Conservation (phyloP, 805 yeast species). For the Yarrowia sp. region DNA sequence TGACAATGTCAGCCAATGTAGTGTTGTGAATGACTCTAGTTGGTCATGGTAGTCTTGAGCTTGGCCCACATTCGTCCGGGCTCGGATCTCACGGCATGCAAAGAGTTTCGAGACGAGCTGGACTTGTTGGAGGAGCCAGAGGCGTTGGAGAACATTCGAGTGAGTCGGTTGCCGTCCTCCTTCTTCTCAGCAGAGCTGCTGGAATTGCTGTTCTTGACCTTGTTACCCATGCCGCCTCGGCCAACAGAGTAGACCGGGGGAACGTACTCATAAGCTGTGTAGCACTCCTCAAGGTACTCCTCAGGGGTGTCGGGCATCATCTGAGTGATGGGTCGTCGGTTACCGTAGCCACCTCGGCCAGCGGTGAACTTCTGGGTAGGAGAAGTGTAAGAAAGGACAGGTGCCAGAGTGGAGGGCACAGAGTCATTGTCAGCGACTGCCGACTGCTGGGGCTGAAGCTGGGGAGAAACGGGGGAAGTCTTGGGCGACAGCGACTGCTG, state of each 20-base stretch:
- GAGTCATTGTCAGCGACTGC: conserved; percentile 38
- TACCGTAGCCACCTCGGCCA: conserved; percentile 54
- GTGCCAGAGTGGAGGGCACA: conserved; percentile 48
- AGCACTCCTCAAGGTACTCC: conserved; percentile 49
- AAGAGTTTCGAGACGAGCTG: conserved; percentile 4
- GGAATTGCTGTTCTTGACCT: conserved; percentile 39
- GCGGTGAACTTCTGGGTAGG: conserved; percentile 49
- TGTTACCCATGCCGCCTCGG: conserved; percentile 52
- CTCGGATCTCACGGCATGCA: conserved; percentile 34
- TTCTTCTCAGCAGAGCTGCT: conserved; percentile 5
- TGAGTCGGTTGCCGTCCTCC: conserved; percentile 10
- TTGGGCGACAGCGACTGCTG: conserved; percentile 36
- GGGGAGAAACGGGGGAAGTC: conserved; percentile 32
- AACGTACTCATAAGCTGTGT: conserved; percentile 47
- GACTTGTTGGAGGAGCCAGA: background rate
- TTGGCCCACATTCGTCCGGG: conserved; percentile 40
- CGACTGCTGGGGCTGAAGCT: conserved; percentile 13
- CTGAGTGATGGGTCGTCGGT: conserved; percentile 47
- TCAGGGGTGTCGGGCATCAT: conserved; percentile 48
- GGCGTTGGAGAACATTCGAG: conserved; percentile 23
- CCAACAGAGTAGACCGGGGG: conserved; percentile 50
- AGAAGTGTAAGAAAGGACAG: conserved; percentile 50
- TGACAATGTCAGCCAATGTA: background rate
- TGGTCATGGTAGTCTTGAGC: conserved; percentile 42
- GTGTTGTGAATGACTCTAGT: conserved; percentile 12